Evolutionary conservation across 768 basidiomycete species (phyloP), one percentile per base, ranked within the genome.

Genomic region (Clavulina sp.): DNA sequence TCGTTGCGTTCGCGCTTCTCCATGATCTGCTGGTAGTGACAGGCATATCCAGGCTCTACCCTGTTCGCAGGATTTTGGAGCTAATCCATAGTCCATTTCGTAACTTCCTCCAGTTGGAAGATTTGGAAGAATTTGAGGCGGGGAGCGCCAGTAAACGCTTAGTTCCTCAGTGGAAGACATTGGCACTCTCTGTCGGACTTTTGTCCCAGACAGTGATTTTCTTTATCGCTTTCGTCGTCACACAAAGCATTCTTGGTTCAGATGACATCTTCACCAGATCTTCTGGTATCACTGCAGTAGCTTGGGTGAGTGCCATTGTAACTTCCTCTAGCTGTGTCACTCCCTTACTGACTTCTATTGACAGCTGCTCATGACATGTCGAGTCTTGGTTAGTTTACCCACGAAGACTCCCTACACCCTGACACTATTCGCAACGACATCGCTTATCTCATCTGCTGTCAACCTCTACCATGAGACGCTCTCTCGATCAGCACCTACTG

Each of bases 61-160:
- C 32, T 29, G 24, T 49, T 41, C 13, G 16, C 19, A 49, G 30
- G 16, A 49, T 36, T 41, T 16, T n/a, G 9, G 16, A 29, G 16
- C n/a, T 34, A 13, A 32, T 49, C 32, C 13, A 26, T 46, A 9
- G 43, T 13, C 43, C 43, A 54, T 57, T 57, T 30, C n/a, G 47
- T 18, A 46, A 58, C 31, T 58, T 55, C 48, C 36, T 58, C n/a
- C 23, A 50, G 23, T 40, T 54, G 6, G 40, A 55, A 31, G 57
- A 58, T 23, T 44, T 58, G 34, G 41, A 38, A 4, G 57, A 58
- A 46, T 57, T 49, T 40, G 40, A 57, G 19, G 28, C 50, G 5
- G 4, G 13, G 0, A 23, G 38, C 26, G 40, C 49, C 6, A 13
- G 34, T n/a, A 33, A 36, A 21, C 49, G 48, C 16, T 41, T 51